Percentiles rank a stretch among this genome's conserved stretches.
These are phyloP conservation scores for Scheffersomyces amazonensis DNA, from an alignment of 805 yeast genomes.

Conservation along the genomic window DNA sequence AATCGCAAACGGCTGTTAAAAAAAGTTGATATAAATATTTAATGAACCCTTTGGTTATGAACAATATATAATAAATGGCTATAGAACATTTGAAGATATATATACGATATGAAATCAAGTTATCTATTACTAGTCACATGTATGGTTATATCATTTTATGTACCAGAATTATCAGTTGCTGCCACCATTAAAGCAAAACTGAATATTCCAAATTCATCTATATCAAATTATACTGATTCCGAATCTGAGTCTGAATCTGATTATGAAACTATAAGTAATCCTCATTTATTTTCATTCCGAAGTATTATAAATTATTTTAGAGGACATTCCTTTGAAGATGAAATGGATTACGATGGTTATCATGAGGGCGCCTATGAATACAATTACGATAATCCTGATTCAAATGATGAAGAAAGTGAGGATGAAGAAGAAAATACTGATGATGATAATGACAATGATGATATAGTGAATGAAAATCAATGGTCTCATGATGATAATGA, in stretches of 20 bases:
- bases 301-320: conserved; percentile 1
- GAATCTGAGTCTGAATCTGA: no score
- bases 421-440: background rate
- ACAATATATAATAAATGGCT: no score
- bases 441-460: conserved; percentile 2
- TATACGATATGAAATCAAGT: background rate
- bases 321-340: background rate
- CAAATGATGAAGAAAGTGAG: background rate
- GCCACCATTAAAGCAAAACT: no score
- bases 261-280: background rate
- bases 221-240: background rate
- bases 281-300: background rate
- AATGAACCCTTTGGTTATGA: no score
- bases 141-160: background rate
- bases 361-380: conserved; percentile 1
- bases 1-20: no score
- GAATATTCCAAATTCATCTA: no score
- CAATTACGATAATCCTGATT: background rate
- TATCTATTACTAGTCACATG: background rate
- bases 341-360: background rate
- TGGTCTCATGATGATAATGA: conserved; percentile 4
- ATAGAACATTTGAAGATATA: no score
- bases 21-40: no score
- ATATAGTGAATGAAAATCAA: no score
- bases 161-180: background rate